Percentiles rank a stretch among this genome's conserved stretches.
These are phyloP conservation scores for Lathyrus aphaca DNA, from an alignment of 306 rosid genomes.

Conservation along the genomic window DNA sequence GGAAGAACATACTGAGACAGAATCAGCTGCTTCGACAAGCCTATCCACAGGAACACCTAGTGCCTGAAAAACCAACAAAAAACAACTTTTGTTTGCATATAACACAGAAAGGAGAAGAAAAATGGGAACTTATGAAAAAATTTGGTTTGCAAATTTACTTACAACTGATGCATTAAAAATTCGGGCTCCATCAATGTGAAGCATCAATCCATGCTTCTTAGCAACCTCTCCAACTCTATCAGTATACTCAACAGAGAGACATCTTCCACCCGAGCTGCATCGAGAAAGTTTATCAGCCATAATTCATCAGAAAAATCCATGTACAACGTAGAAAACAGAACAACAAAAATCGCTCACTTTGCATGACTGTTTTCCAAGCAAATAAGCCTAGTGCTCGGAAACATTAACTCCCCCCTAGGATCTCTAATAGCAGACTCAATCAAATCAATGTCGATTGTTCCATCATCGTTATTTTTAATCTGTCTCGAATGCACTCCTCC, in stretches of 20 bases:
- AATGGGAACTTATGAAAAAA: neutral
- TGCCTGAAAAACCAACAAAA: constrained; percentile 61
- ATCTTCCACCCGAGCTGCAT: constrained; percentile 89
- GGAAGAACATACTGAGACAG: constrained; percentile 55
- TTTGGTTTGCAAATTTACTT: constrained; percentile 34
- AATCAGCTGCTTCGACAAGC: constrained; percentile 92
- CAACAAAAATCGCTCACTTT: constrained; percentile 56
- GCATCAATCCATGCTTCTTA: constrained; percentile 82
- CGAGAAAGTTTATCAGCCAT: constrained; percentile 19
- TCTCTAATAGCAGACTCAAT: constrained; percentile 84
- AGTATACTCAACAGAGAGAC: constrained; percentile 79
- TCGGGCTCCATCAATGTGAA: constrained; percentile 97
- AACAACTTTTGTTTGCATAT: constrained; percentile 1
- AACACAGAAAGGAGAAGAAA: constrained; percentile 3
- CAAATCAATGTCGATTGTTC: constrained; percentile 79
- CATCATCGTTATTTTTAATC: constrained; percentile 71
- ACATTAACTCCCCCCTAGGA: constrained; percentile 60
- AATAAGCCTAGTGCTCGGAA: constrained; percentile 83
- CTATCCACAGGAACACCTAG: constrained; percentile 87
- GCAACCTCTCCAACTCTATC: constrained; percentile 89
- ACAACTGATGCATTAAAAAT: constrained; percentile 87
- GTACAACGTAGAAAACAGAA: constrained; percentile 1
- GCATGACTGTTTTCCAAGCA: constrained; percentile 96
- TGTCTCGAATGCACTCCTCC: constrained; percentile 91
- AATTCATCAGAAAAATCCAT: neutral